Percentiles rank a stretch among this genome's conserved stretches.
Conservation (phyloP, 306 rosid genomes). For the Mimosa pudica region DNA sequence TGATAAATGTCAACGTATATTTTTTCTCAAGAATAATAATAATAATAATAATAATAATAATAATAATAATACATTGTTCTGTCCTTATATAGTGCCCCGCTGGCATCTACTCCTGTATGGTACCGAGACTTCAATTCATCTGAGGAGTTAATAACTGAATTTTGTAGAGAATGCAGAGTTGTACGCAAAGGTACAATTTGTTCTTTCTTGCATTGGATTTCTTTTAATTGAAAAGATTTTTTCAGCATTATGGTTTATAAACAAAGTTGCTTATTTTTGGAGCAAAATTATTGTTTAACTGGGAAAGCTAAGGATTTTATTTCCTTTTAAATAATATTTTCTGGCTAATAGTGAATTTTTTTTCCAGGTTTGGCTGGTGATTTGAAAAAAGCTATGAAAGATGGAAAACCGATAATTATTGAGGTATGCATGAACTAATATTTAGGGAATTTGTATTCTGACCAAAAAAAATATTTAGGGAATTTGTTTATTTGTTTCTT, state of each 20-base stretch:
- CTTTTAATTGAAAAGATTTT: slow-evolving; percentile 9
- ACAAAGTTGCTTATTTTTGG: not conserved
- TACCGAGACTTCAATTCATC: slow-evolving; percentile 84
- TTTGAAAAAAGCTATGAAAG: slow-evolving; percentile 98
- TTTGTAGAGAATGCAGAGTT: slow-evolving; percentile 97
- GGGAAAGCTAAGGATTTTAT: slow-evolving; percentile 9
- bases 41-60: no score
- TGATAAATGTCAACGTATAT: not conserved
- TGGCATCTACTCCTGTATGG: slow-evolving; percentile 90
- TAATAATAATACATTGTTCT: not conserved
- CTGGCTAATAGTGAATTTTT: slow-evolving; percentile 31
- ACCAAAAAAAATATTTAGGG: no score
- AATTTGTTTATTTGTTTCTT: slow-evolving; percentile 15
- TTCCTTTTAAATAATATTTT: not conserved
- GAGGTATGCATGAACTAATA: slow-evolving; percentile 55
- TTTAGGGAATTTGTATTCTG: slow-evolving; percentile 11
- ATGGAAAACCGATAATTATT: slow-evolving; percentile 96
- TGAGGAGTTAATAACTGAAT: slow-evolving; percentile 88
- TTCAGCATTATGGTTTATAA: not conserved
- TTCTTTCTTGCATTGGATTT: slow-evolving; percentile 30
- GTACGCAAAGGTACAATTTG: slow-evolving; percentile 77
- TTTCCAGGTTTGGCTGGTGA: slow-evolving; percentile 91
- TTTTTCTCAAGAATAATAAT: not conserved
- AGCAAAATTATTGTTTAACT: not conserved
- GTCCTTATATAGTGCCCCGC: slow-evolving; percentile 68